phyloP scores from a whole-genome alignment of 495 filamentous ascomycete species.

The Astrothelium macrocarpum region DNA sequence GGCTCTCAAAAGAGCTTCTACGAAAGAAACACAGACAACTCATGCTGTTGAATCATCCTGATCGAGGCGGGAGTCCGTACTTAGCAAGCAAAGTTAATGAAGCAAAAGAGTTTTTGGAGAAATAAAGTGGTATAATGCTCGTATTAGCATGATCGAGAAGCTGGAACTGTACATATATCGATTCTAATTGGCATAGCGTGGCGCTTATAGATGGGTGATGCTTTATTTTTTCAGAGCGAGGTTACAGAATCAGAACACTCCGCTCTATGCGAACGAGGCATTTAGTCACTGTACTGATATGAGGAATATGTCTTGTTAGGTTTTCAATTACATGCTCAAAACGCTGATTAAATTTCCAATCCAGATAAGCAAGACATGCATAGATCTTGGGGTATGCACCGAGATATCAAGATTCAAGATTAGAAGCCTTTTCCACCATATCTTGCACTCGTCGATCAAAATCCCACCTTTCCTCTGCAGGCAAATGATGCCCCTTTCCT shows the following conservation, averaged over 20 bases:
- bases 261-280: background rate
- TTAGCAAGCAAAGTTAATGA: constrained; percentile 96
- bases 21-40: constrained; percentile 93
- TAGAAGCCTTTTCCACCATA: constrained; percentile 34
- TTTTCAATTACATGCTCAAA: no score
- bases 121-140: no score
- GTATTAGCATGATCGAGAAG: no score
- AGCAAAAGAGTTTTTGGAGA: constrained; percentile 93
- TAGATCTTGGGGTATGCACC: background rate
- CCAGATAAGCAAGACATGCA: no score
- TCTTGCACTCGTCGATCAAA: constrained; percentile 50
- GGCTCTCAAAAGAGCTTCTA: constrained; percentile 79
- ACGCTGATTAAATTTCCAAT: no score
- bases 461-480: constrained; percentile 52
- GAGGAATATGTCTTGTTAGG: no score
- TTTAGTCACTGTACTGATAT: background rate
- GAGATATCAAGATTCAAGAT: background rate
- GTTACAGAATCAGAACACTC: background rate
- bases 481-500: constrained; percentile 59
- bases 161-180: background rate
- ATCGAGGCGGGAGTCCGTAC: constrained; percentile 94
- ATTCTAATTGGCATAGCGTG: background rate
- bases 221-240: background rate
- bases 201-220: background rate
- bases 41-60: constrained; percentile 97